Base-by-base conservation (phyloP, 345 rosid species). In the Microcos paniculata region DNA sequence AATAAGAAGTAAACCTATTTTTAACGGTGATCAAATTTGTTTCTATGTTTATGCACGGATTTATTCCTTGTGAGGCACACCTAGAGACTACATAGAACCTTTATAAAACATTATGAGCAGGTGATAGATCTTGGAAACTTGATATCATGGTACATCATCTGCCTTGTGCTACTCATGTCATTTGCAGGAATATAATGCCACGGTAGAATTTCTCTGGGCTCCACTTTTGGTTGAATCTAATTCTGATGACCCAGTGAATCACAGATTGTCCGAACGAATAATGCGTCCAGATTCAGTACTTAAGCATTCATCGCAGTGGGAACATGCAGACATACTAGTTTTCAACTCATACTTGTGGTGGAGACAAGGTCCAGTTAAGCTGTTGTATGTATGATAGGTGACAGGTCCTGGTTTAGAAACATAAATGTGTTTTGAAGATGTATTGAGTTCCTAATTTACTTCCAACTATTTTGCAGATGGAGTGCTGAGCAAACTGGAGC, bases 291-390 rank as follows among this genome's bases (percentile, higher is more conserved):
- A 96, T 85, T 90, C 98, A 31, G 91, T 96, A 75, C 91, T 90
- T 31, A 90, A 82, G 85, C 99, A 96, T 88, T 88, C 98, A 19
- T 81, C 94, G 15, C 80, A 80, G 82, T 96, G 98, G 99, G 91
- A 92, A 82, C 90, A 86, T 65, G 99, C 97, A 45, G 98, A 96
- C 74, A 89, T 93, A 75, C 82, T 96, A 56, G 85, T 96, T 63
- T 96, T 96, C 82, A 96, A 96, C 79, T 81, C 98, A 0, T 96
- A 96, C 83, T 82, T 96, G 86, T 96, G 99, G 99, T 96, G 99
- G 99, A 93, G 99, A 82, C 97, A 92, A 85, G 96, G 88, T 67
- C 91, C 99, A 31, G 90, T 96, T 57, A 96, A 93, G 89, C 82
- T 96, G 55, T 80, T 76, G 99, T 93, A 76, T 84, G 93, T 85